Evolutionary conservation across 169 alveolate species (phyloP).

Genomic region (Cryptosporidium tyzzeri): DNA sequence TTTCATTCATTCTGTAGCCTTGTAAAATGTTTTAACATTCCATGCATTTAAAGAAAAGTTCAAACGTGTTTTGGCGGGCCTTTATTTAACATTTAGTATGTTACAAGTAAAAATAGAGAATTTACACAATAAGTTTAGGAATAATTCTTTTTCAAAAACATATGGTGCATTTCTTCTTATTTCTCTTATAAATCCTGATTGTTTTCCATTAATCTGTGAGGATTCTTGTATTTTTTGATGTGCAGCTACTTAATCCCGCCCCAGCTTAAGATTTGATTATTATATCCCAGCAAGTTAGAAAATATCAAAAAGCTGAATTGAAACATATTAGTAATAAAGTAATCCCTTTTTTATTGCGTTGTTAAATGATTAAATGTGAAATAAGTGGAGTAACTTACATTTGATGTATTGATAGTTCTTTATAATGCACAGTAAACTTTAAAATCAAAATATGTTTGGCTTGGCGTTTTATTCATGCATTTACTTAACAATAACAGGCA

Average conservation of each 20-base stretch:
- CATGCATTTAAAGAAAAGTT: neutral
- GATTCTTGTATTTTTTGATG: too few species aligned
- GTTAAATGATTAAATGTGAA: neutral
- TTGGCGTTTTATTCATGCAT: neutral
- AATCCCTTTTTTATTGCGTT: neutral
- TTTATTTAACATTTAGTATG: neutral
- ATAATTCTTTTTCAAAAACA: too few species aligned
- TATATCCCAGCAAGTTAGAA: neutral
- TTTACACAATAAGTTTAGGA: neutral
- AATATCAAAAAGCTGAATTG: neutral
- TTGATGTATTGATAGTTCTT: neutral
- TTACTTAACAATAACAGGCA: constrained; percentile 45
- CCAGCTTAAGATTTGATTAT: neutral
- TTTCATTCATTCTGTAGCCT: neutral
- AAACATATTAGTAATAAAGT: neutral
- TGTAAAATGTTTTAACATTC: neutral
- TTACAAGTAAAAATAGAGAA: neutral
- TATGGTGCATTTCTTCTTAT: too few species aligned
- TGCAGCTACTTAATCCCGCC: neutral
- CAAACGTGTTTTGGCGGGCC: neutral
- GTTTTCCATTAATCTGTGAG: neutral
- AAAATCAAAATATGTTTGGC: neutral
- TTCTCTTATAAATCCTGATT: neutral
- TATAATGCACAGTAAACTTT: neutral
- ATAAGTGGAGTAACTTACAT: neutral